A percentile compares a stretch with the other conserved stretches of the same genome.
These are phyloP conservation scores for Uronychia setigera DNA, from an alignment of 73 alveolate species.

Conservation along the genomic window DNA sequence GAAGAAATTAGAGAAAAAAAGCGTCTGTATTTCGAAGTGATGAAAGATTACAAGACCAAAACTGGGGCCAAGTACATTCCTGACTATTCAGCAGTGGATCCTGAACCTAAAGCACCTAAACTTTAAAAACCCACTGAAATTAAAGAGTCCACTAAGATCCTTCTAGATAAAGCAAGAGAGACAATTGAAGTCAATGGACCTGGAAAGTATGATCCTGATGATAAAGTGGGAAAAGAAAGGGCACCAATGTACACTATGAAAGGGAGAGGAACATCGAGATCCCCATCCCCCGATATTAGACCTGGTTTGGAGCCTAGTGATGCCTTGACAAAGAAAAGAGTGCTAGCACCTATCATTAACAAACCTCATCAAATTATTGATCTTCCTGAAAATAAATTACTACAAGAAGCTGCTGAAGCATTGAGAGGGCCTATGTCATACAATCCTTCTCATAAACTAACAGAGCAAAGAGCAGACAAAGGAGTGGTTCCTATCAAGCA, in stretches of 20 bases:
- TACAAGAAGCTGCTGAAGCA: conserved; percentile 25
- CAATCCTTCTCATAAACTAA: conserved; percentile 55
- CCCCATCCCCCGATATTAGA: conserved; percentile 58
- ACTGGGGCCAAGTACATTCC: background rate
- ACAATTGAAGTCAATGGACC: background rate
- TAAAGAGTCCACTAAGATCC: background rate
- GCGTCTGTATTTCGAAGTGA: background rate
- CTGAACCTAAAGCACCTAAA: background rate
- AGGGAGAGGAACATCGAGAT: conserved; percentile 9
- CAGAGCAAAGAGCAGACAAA: conserved; percentile 66
- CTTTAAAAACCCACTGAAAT: background rate
- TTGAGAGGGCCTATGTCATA: conserved; percentile 74
- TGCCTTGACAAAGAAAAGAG: conserved; percentile 38
- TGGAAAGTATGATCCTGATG: conserved; percentile 29
- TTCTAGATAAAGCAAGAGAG: background rate
- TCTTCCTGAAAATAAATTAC: conserved; percentile 1
- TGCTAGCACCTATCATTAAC: conserved; percentile 11
- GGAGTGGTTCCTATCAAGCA: conserved; percentile 50
- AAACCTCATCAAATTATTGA: conserved; percentile 19
- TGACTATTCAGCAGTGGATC: background rate
- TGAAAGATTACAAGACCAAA: background rate
- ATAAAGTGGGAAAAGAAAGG: conserved; percentile 6
- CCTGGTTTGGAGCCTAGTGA: conserved; percentile 26
- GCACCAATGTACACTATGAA: conserved; percentile 29
- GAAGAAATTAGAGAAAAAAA: background rate